Evolutionary conservation across 768 basidiomycete species (phyloP), one percentile per base, ranked within the genome.

Genomic region (Tylopilus plumbeoviolaceoides): DNA sequence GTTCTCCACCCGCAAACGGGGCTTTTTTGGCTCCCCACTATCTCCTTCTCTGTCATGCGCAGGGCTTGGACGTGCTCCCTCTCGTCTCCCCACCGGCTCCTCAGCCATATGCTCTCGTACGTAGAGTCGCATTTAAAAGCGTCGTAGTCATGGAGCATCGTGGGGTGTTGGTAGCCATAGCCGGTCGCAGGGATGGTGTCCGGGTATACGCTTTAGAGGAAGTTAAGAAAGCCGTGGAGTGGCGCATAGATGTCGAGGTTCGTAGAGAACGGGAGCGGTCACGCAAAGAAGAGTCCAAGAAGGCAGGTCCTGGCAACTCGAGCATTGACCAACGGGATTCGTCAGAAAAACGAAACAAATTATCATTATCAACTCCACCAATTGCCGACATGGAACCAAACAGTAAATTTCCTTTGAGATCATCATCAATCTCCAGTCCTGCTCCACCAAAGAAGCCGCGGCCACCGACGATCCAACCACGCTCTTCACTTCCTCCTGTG

Each of bases 121-220:
- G 91, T 20, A 79, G 89, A 50, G 88, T 91, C 47, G 78, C 79
- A 33, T 93, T 93, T 70, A 92, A 91, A 64, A 83, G 80, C 51
- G 85, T 93, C n/a, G 87, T 93, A 1, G 86, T 93, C 14, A 93
- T 93, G 91, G 91, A 93, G 61, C 88, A 92, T 62, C 85, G 91
- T 28, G 91, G 90, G 7, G 89, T 93, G 0, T 72, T 93, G n/a
- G 91, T 93, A 9, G 90, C 91, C 12, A 91, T 93, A 56, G 91
- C 91, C 15, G 91, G 91, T 9, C 75, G 91, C 56, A 74, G 91
- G 59, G 89, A 92, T 57, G 90, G 91, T 4, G 90, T 93, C 41
- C 80, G 91, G 33, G 91, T 93, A 17, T 93, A 93, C 67, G 91
- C 91, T 17, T 74, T 93, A 15, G 90, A 92, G 53, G 91, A 93